These are phyloP conservation scores for Yamadazyma tumulicola DNA, from an alignment of 805 yeast genomes.

Conservation along the genomic window DNA sequence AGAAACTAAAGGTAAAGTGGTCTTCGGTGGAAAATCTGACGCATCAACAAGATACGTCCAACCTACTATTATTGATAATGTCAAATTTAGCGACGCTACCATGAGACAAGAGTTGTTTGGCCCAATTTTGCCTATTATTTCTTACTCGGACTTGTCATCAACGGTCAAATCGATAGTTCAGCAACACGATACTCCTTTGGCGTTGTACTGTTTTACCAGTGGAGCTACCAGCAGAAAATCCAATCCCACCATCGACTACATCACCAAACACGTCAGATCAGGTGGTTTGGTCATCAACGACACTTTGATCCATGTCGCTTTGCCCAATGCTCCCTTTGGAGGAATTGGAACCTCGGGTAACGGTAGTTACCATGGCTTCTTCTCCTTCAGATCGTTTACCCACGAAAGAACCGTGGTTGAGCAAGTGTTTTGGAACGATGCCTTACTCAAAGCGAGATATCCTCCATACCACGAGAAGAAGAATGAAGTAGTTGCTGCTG, in stretches of 20 bases:
- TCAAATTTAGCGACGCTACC: conserved; percentile 60
- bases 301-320: conserved; percentile 64
- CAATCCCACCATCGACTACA: conserved; percentile 38
- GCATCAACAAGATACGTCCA: conserved; percentile 47
- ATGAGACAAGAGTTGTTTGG: conserved; percentile 83
- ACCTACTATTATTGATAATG: conserved; percentile 71
- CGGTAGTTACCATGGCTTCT: conserved; percentile 78
- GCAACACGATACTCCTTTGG: conserved; percentile 74
- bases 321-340: conserved; percentile 77
- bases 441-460: conserved; percentile 55
- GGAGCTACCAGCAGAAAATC: conserved; percentile 43
- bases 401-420: conserved; percentile 67
- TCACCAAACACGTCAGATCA: conserved; percentile 56
- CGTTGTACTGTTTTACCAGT: conserved; percentile 63
- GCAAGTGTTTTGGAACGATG: conserved; percentile 66
- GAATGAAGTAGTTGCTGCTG: conserved; percentile 12
- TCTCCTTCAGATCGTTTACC: conserved; percentile 53
- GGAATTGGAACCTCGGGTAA: conserved; percentile 84
- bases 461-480: conserved; percentile 54
- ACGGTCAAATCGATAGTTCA: conserved; percentile 42
- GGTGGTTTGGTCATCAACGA: conserved; percentile 76
- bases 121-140: conserved; percentile 75
- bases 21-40: conserved; percentile 45
- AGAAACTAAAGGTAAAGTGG: conserved; percentile 49
- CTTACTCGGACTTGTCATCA: conserved; percentile 43